Evolutionary conservation across 495 filamentous ascomycete genomes (phyloP), one percentile per base, ranked within the genome.

Genomic region (Penicillium goetzii): DNA sequence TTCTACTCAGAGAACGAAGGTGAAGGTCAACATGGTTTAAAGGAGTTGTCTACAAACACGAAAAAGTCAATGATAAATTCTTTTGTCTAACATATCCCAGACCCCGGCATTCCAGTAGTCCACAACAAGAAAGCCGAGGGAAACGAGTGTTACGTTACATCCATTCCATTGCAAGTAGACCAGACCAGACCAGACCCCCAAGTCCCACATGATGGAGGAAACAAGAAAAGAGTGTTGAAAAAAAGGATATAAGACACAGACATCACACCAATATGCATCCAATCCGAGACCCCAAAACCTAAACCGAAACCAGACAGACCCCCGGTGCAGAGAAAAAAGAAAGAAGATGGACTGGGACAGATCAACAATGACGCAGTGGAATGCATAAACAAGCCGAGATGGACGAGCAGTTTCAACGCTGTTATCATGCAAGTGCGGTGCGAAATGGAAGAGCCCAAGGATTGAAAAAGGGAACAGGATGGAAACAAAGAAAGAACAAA

Each of bases 401-500:
- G 36, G 45, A 55, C 45, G 50, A 56, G 49, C 47, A 30, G 21
- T 0, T 23, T 23, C 30, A 33, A 53, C 30, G 50, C 28, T 53
- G 23, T 53, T 17, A 25, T 53, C 7, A 33, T 53, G 50, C 50
- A 33, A 32, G 23, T 32, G 50, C 26, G 9, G 25, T 53, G n/a
- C 30, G 8, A n/a, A 33, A 55, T 54, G 51, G 3, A 54, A 50
- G 28, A 55, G 58, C 56, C 56, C 26, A 21, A 34, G 51, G 19
- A 28, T 28, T 3, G 7, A 54, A 30, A 21, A 21, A 21, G 7
- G 17, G 12, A 38, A 55, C 9, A 4, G 0, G 49, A 67, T 63
- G 58, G 61, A 65, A 61, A 56, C 26, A 49, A 58, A 51, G 34
- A 38, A 38, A 52, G 55, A 68, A 67, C 38, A 34, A 21, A 36